These are phyloP conservation scores for Artemisia argyi DNA, from an alignment of 129 eudicot genomes.

Conservation along the genomic window DNA sequence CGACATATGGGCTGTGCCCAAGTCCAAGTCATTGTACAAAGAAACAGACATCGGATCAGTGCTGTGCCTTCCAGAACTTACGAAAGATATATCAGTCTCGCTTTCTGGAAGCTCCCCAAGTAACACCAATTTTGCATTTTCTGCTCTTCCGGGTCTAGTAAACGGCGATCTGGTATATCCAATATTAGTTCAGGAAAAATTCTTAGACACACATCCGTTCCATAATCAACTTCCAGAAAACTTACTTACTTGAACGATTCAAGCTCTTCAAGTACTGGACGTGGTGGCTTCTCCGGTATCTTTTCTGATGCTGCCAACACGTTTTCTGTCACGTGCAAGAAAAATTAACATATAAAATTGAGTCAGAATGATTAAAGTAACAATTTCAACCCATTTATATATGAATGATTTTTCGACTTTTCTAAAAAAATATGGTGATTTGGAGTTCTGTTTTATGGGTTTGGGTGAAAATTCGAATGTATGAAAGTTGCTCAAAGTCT, in stretches of 20 bases:
- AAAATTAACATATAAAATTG: neutral
- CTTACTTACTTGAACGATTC: conserved; percentile 25
- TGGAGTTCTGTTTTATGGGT: too few relatives aligned
- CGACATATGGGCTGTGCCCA: conserved; percentile 34
- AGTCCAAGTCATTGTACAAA: conserved; percentile 40
- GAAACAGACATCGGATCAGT: conserved; percentile 34
- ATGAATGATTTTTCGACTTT: too few relatives aligned
- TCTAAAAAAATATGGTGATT: too few relatives aligned
- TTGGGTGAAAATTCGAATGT: too few relatives aligned
- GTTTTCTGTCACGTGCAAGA: conserved; percentile 10
- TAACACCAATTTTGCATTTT: conserved; percentile 32
- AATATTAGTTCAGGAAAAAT: neutral
- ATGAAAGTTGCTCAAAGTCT: too few relatives aligned
- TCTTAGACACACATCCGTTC: neutral
- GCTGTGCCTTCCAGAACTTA: conserved; percentile 49
- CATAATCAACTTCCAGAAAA: neutral
- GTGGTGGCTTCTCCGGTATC: conserved; percentile 30
- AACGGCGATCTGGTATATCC: conserved; percentile 39
- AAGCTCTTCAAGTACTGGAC: conserved; percentile 8
- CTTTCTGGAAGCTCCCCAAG: conserved; percentile 38
- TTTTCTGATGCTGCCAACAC: conserved; percentile 12
- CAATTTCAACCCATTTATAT: too few relatives aligned
- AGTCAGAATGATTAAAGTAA: neutral
- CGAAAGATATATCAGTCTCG: conserved; percentile 55
- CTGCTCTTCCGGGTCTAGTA: conserved; percentile 38